These are phyloP conservation scores for Stereocaulon alpinum DNA, from an alignment of 495 filamentous ascomycete species.

Conservation along the genomic window DNA sequence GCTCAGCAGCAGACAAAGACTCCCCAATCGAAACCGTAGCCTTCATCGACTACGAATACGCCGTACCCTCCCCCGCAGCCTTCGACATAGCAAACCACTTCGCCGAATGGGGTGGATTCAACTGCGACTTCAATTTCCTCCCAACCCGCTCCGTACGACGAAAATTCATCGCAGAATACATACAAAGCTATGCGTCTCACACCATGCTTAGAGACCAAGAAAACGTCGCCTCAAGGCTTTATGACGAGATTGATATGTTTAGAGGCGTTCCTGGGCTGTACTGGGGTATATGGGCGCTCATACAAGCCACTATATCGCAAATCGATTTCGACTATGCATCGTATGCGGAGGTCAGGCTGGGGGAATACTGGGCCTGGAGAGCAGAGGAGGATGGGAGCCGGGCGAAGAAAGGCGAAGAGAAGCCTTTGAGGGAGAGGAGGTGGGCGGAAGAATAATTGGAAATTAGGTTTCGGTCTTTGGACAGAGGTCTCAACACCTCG, in stretches of 20 bases:
- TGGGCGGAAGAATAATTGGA: conserved; percentile 50
- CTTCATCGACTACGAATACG: conserved; percentile 98
- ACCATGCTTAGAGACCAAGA: neutral
- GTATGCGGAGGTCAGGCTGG: conserved; percentile 79
- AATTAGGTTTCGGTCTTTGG: too few relatives aligned
- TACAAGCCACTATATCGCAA: conserved; percentile 87
- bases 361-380: conserved; percentile 96
- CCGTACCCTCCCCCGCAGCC: conserved; percentile 86
- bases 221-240: conserved; percentile 36
- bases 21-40: conserved; percentile 44
- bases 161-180: conserved; percentile 76
- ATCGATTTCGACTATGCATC: conserved; percentile 96
- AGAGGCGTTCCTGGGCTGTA: conserved; percentile 84
- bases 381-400: conserved; percentile 54
- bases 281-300: conserved; percentile 91
- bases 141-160: conserved; percentile 69
- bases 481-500: conserved; percentile 15
- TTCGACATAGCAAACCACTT: conserved; percentile 99
- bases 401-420: conserved; percentile 44
- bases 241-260: conserved; percentile 74
- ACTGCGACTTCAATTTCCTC: conserved; percentile 79
- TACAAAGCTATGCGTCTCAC: conserved; percentile 42
- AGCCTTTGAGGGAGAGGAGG: conserved; percentile 65
- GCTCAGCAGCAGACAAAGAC: conserved; percentile 26
- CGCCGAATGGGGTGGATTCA: conserved; percentile 95